These are phyloP conservation scores for Aspergillus alliaceus DNA, from an alignment of 2,329 filamentous ascomycete genomes.

Conservation along the genomic window DNA sequence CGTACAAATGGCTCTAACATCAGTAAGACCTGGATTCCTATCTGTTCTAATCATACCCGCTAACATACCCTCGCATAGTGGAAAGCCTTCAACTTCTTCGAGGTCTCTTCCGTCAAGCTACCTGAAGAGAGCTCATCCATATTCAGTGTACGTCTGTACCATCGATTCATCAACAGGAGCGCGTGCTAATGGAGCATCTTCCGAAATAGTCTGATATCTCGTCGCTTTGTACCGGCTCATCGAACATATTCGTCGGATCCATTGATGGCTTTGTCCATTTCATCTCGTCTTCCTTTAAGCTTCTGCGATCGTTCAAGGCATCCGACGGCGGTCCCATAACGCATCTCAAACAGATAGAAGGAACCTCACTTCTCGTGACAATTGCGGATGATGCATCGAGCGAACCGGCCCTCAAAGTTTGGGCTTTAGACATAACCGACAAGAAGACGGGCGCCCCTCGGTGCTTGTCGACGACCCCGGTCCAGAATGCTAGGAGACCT, in stretches of 20 bases:
- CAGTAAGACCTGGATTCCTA: slow-evolving; percentile 24
- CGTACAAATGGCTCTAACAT: slow-evolving; percentile 46
- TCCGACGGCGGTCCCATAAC: slow-evolving; percentile 75
- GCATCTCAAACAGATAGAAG: slow-evolving; percentile 88
- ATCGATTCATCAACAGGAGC: background rate
- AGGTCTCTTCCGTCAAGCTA: slow-evolving; percentile 80
- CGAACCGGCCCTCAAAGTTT: slow-evolving; percentile 92
- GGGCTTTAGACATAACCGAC: slow-evolving; percentile 89
- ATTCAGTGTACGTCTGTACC: slow-evolving; percentile 66
- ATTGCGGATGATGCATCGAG: slow-evolving; percentile 77
- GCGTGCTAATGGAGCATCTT: background rate
- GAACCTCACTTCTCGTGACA: slow-evolving; percentile 82
- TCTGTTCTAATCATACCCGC: slow-evolving; percentile 1
- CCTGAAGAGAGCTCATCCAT: slow-evolving; percentile 74
- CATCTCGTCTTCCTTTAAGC: slow-evolving; percentile 82
- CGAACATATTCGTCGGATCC: slow-evolving; percentile 85
- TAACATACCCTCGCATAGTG: slow-evolving; percentile 59
- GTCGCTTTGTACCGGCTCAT: slow-evolving; percentile 80
- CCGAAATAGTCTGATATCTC: slow-evolving; percentile 64
- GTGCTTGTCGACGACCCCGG: slow-evolving; percentile 79
- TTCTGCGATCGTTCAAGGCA: slow-evolving; percentile 81
- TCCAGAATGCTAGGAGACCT: slow-evolving; percentile 87
- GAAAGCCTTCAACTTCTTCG: slow-evolving; percentile 99
- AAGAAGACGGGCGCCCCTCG: slow-evolving; percentile 90
- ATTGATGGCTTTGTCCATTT: slow-evolving; percentile 85